A percentile compares a stretch with the other conserved stretches of the same genome.
phyloP scores from a whole-genome alignment of 2,329 filamentous ascomycete genomes.

The Shiraia bambusicola region DNA sequence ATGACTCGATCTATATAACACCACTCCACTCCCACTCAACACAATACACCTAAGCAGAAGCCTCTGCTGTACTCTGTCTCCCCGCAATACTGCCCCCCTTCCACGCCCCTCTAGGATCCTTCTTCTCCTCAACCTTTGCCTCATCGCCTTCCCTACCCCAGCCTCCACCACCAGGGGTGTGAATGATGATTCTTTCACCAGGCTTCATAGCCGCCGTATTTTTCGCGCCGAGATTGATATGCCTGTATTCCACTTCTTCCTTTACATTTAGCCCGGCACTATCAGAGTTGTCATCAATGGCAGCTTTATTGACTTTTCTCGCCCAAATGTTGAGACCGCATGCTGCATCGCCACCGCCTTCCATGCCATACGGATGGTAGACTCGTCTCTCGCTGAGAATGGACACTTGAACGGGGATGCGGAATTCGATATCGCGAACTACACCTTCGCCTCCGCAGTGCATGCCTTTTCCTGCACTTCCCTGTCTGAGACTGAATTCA shows the following conservation, averaged over 20 bases:
- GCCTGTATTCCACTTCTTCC: slow-evolving; percentile 57
- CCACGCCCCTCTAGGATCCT: slow-evolving; percentile 64
- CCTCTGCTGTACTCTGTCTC: slow-evolving; percentile 56
- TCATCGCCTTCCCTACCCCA: slow-evolving; percentile 67
- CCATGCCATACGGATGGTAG: slow-evolving; percentile 77
- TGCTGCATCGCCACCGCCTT: slow-evolving; percentile 75
- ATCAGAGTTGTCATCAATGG: slow-evolving; percentile 29
- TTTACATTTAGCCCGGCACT: slow-evolving; percentile 16
- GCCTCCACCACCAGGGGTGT: slow-evolving; percentile 76
- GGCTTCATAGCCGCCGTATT: slow-evolving; percentile 75
- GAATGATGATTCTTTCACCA: slow-evolving; percentile 75
- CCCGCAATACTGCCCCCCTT: slow-evolving; percentile 60
- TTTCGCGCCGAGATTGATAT: slow-evolving; percentile 75
- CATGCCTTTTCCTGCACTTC: slow-evolving; percentile 65
- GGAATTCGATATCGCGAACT: slow-evolving; percentile 77
- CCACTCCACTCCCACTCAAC: not conserved
- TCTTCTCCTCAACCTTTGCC: slow-evolving; percentile 50
- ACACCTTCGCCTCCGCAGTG: slow-evolving; percentile 76
- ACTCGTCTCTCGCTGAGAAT: slow-evolving; percentile 78
- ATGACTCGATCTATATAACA: not conserved
- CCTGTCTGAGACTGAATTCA: slow-evolving; percentile 65
- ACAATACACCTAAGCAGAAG: slow-evolving; percentile 27
- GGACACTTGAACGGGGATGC: slow-evolving; percentile 73
- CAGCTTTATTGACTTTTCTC: slow-evolving; percentile 57
- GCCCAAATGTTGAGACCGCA: slow-evolving; percentile 89